Conservation (phyloP, 768 basidiomycete genomes). For the Mycena polygramma region DNA sequence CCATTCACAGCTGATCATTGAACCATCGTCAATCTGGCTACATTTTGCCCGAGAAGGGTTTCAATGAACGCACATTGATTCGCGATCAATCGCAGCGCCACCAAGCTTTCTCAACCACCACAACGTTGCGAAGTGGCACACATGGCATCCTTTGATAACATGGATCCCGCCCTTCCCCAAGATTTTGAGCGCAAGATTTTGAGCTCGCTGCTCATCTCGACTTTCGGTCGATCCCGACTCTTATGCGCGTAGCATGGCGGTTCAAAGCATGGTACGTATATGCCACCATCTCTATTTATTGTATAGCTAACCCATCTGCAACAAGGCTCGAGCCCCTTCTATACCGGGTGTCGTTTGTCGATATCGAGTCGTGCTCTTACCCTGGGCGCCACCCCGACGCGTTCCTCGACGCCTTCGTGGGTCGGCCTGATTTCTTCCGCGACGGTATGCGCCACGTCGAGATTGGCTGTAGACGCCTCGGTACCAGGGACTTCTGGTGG, state of each 20-base stretch:
- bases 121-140: no score
- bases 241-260: constrained; percentile 19
- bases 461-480: background rate
- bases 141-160: background rate
- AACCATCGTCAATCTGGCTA: no score
- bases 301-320: background rate
- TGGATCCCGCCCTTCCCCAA: constrained; percentile 2
- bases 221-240: background rate
- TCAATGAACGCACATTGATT: background rate
- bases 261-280: constrained; percentile 16
- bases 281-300: background rate
- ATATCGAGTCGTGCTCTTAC: background rate
- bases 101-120: no score
- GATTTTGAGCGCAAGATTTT: constrained; percentile 25
- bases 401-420: background rate
- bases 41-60: no score
- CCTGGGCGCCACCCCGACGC: background rate
- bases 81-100: no score
- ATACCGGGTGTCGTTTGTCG: background rate
- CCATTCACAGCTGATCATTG: no score
- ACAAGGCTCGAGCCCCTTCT: constrained; percentile 26
- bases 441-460: constrained; percentile 3
- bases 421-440: constrained; percentile 6
- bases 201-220: background rate
- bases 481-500: no score